These are phyloP conservation scores for Candida morakotiae DNA, from an alignment of 805 yeast genomes.

Conservation along the genomic window DNA sequence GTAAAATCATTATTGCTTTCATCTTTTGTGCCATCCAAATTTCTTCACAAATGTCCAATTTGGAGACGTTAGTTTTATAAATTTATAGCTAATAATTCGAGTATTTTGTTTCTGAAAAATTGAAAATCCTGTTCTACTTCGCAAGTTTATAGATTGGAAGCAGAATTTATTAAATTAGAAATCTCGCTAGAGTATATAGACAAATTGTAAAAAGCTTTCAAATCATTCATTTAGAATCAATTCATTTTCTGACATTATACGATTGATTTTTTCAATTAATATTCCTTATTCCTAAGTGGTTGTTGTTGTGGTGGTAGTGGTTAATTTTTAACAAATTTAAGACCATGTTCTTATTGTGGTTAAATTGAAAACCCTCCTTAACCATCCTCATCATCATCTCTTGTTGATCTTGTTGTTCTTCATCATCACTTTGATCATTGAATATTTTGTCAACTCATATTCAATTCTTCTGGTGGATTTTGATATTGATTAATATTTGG, in stretches of 20 bases:
- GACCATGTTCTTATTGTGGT: conserved; percentile 9
- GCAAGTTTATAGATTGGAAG: too few species aligned
- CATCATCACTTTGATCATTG: conserved; percentile 10
- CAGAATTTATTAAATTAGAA: too few species aligned
- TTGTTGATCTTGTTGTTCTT: too few species aligned
- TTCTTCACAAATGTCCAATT: too few species aligned
- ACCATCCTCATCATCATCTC: too few species aligned
- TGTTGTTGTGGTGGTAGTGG: background rate
- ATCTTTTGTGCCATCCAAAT: too few species aligned
- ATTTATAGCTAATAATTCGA: too few species aligned
- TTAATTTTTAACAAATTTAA: conserved; percentile 3
- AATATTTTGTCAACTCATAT: background rate
- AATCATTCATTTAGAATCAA: conserved; percentile 6
- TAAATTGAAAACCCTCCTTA: conserved; percentile 6
- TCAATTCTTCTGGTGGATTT: background rate
- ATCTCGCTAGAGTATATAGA: conserved; percentile 1
- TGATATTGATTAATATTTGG: background rate
- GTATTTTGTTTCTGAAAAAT: too few species aligned
- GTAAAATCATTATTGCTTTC: too few species aligned
- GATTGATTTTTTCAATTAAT: background rate
- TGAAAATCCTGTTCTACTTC: too few species aligned
- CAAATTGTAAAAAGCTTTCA: conserved; percentile 6
- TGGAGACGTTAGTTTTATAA: too few species aligned
- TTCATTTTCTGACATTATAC: background rate
- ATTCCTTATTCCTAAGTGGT: background rate